Evolutionary conservation across 1,284 basidiomycete genomes (phyloP).

Genomic region (Singerocomus inundabilis): DNA sequence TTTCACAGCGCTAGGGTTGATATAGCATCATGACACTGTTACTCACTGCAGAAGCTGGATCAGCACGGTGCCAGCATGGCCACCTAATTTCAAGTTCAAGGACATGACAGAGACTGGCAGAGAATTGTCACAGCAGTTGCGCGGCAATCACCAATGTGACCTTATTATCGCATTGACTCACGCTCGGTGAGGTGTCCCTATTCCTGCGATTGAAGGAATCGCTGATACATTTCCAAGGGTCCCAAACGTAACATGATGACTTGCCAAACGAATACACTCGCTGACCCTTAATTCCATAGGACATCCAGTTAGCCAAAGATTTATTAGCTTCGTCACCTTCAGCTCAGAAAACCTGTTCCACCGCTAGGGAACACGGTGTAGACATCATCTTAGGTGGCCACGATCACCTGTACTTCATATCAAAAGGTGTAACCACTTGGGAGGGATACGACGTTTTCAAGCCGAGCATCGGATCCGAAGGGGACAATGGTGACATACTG

Average conservation of each 20-base stretch:
- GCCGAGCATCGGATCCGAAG: conserved; percentile 67
- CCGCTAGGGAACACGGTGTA: conserved; percentile 67
- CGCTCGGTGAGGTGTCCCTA: conserved; percentile 40
- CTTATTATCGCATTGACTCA: conserved; percentile 71
- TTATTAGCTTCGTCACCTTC: conserved; percentile 59
- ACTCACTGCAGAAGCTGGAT: conserved; percentile 57
- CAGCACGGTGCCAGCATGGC: conserved; percentile 68
- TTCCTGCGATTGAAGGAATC: not conserved
- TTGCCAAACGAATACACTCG: conserved; percentile 35
- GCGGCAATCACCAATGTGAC: conserved; percentile 60
- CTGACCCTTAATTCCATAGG: conserved; percentile 42
- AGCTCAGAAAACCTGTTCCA: conserved; percentile 44
- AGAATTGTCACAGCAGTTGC: conserved; percentile 54
- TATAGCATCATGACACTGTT: not conserved
- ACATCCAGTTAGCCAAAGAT: conserved; percentile 61
- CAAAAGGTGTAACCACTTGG: conserved; percentile 74
- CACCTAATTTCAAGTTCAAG: conserved; percentile 56
- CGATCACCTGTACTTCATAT: conserved; percentile 85
- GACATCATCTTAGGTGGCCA: conserved; percentile 89
- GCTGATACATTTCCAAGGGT: conserved; percentile 27
- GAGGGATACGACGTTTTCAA: conserved; percentile 62
- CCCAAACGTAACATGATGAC: conserved; percentile 44
- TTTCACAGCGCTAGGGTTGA: not conserved
- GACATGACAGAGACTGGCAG: conserved; percentile 54
- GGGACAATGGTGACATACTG: conserved; percentile 70